These are phyloP conservation scores for Citrus hindsii DNA, from an alignment of 345 rosid species.

Conservation along the genomic window DNA sequence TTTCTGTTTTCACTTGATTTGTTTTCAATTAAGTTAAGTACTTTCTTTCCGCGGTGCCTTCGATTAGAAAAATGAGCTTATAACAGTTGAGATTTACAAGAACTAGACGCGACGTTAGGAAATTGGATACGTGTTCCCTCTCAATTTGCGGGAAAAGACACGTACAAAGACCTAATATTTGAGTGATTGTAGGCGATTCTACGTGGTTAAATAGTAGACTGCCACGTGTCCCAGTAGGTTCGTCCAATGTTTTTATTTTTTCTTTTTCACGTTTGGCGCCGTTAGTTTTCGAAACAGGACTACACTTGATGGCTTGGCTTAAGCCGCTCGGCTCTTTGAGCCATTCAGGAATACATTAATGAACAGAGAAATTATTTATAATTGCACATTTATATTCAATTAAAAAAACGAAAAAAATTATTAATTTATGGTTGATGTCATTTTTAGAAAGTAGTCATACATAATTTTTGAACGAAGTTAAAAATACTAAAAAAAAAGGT, in stretches of 20 bases:
- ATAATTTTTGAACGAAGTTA: too few species aligned
- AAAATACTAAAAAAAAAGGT: too few species aligned
- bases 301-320: background rate
- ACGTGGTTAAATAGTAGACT: background rate
- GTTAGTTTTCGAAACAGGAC: constrained; percentile 8
- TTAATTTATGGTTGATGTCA: too few species aligned
- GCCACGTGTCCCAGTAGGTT: constrained; percentile 10
- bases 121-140: background rate
- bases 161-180: background rate
- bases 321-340: background rate
- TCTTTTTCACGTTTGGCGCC: background rate
- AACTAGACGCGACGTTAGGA: background rate
- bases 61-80: background rate
- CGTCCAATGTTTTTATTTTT: background rate
- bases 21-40: background rate
- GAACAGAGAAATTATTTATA: too few species aligned
- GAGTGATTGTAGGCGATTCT: background rate
- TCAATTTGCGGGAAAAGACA: background rate
- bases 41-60: background rate
- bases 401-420: too few species aligned
- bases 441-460: too few species aligned
- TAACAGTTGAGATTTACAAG: background rate
- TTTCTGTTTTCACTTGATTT: background rate
- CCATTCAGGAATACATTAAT: too few species aligned
- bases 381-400: too few species aligned